Conservation (phyloP, 371 early-diverging fungal genomes). For the Nematocida ironsii region DNA sequence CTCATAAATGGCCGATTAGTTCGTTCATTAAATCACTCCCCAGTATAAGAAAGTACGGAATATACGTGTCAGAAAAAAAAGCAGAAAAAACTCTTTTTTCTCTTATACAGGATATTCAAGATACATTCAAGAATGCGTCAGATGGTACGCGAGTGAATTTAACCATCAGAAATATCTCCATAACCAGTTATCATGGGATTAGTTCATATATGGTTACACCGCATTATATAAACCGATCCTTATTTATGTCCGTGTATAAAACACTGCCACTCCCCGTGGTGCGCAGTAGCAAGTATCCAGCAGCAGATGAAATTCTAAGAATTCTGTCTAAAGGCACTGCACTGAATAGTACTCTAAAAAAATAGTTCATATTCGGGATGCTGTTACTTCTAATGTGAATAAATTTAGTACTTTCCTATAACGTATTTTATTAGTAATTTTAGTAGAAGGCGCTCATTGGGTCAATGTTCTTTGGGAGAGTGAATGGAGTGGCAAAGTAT, state of each 20-base stretch:
- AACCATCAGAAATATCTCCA: too few relatives aligned
- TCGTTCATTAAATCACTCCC: neutral
- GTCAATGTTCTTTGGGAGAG: conserved; percentile 44
- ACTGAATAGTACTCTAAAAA: neutral
- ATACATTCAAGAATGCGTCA: neutral
- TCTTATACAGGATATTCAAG: neutral
- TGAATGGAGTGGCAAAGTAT: conserved; percentile 53
- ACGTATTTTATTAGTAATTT: conserved; percentile 21
- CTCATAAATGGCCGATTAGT: neutral
- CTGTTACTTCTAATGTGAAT: too few relatives aligned
- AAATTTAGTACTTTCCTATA: neutral
- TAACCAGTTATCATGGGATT: too few relatives aligned
- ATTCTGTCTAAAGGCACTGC: neutral
- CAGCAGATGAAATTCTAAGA: too few relatives aligned
- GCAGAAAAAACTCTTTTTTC: neutral
- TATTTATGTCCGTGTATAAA: too few relatives aligned
- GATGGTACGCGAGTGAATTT: too few relatives aligned
- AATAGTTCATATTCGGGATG: neutral
- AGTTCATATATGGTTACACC: too few relatives aligned
- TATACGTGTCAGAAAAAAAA: neutral
- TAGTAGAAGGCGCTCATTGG: conserved; percentile 55
- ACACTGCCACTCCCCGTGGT: too few relatives aligned
- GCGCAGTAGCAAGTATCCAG: too few relatives aligned
- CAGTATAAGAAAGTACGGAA: neutral
- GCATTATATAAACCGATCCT: too few relatives aligned